These are phyloP conservation scores for Leishmania braziliensis DNA, from an alignment of 208 protist genomes.

Conservation along the genomic window DNA sequence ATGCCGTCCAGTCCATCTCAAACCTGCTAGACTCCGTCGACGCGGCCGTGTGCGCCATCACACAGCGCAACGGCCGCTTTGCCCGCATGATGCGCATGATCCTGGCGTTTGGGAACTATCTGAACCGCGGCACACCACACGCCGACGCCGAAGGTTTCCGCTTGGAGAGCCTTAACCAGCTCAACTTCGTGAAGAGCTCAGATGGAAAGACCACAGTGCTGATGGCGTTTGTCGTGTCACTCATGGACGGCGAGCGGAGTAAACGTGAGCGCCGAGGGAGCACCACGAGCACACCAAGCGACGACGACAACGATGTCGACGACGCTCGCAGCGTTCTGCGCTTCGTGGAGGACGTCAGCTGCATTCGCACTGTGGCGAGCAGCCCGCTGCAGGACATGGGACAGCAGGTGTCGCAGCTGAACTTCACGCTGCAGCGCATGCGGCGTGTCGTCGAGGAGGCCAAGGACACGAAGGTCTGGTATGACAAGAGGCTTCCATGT, in stretches of 20 bases:
- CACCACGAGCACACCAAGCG: not conserved
- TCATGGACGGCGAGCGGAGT: slow-evolving; percentile 29
- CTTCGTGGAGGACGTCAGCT: slow-evolving; percentile 62
- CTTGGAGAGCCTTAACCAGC: slow-evolving; percentile 69
- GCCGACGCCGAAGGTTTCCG: slow-evolving; percentile 68
- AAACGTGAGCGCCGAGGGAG: not conserved
- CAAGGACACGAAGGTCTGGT: slow-evolving; percentile 47
- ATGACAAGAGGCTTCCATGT: slow-evolving; percentile 37
- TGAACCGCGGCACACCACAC: slow-evolving; percentile 73
- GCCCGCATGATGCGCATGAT: slow-evolving; percentile 54
- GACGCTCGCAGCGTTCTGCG: slow-evolving; percentile 30
- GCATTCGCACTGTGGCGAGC: slow-evolving; percentile 34
- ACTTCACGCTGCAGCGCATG: slow-evolving; percentile 72
- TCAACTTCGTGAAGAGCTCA: slow-evolving; percentile 70
- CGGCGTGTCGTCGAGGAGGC: slow-evolving; percentile 62
- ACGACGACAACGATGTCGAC: not conserved
- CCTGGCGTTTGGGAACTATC: slow-evolving; percentile 69
- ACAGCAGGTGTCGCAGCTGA: slow-evolving; percentile 65
- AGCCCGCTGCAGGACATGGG: slow-evolving; percentile 64
- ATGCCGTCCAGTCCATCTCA: slow-evolving; percentile 40
- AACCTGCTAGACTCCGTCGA: slow-evolving; percentile 55
- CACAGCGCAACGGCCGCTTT: slow-evolving; percentile 55
- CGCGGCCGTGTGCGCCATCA: slow-evolving; percentile 44
- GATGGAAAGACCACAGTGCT: slow-evolving; percentile 81
- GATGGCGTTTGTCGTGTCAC: slow-evolving; percentile 60